Base-by-base conservation (phyloP, 2,329 filamentous ascomycete species). In the Ilyonectria destructans region DNA sequence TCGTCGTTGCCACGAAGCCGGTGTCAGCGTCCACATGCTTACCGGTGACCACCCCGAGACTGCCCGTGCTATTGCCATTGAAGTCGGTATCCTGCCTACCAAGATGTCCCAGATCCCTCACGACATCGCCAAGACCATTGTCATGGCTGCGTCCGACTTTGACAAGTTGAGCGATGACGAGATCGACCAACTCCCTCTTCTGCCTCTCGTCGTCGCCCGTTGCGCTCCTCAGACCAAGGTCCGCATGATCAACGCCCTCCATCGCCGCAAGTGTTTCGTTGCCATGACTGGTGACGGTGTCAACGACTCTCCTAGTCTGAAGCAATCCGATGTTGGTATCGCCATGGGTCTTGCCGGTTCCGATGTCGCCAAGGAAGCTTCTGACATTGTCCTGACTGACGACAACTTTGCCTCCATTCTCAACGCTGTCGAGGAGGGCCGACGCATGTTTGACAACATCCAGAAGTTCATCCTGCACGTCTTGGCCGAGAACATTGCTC, bases 201-300 rank as follows among this genome's bases (percentile, higher is more conserved):
- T 93, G 5, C 91, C 91, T 1, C 82, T 93, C 1, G 91, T 93
- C 7, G 89, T 93, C 59, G 91, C 91, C 37, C 87, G 91, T 3
- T 93, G 91, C 74, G 89, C 91, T 1, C 92, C 92, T 0, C 86
- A 88, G 58, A 93, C 91, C 10, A 93, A 94, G 77, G 91, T 92
- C 6, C 87, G 91, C 58, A 93, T 93, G 91, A 92, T 93, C 62
- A 90, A 92, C 68, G 91, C 91, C 7, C 86, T 93, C 5, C 91
- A 93, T 73, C 85, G 91, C 35, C 88, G 91, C 48, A 85, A 85
- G 52, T 82, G 84, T n/a, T 93, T 90, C 77, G 90, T 88, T 49
- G 91, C 90, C 58, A 93, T 93, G 90, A 93, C 90, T 13, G 91
- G 91, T 63, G 91, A 93, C 69, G 91, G 91, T 33, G 91, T 93